phyloP scores from a whole-genome alignment of 1,284 basidiomycete genomes.

The Cryptococcus sp. region DNA sequence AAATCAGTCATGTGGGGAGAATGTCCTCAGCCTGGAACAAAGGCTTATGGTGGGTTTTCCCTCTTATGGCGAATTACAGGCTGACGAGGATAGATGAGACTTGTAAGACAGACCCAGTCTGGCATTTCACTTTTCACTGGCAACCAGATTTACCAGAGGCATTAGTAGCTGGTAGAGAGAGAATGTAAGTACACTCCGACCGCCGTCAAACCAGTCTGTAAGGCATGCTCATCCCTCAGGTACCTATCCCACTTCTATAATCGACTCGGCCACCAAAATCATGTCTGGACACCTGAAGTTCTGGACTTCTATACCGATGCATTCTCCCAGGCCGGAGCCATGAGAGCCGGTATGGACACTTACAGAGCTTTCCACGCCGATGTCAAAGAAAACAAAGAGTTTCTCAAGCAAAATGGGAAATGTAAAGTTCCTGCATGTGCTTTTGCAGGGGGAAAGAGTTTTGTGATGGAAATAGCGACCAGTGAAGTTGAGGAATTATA shows the following conservation, averaged over 20 bases:
- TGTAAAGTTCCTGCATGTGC: constrained; percentile 14
- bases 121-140: constrained; percentile 30
- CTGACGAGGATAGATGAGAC: not conserved
- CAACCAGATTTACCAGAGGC: constrained; percentile 21
- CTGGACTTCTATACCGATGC: constrained; percentile 11
- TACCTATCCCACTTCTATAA: constrained; percentile 24
- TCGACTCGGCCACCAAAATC: constrained; percentile 15
- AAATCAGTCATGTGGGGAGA: constrained; percentile 11
- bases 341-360: constrained; percentile 22
- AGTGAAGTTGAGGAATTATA: constrained; percentile 18
- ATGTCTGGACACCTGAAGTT: constrained; percentile 11
- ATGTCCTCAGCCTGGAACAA: constrained; percentile 18
- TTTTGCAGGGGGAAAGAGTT: constrained; percentile 14
- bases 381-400: constrained; percentile 8
- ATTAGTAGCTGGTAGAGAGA: constrained; percentile 20
- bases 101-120: constrained; percentile 6
- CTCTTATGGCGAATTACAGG: constrained; percentile 5
- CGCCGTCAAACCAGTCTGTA: not conserved
- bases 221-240: not conserved
- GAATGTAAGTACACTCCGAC: not conserved
- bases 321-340: constrained; percentile 16
- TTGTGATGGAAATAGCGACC: constrained; percentile 13
- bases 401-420: constrained; percentile 11
- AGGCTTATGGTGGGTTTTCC: constrained; percentile 12
- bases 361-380: constrained; percentile 25